A percentile compares a stretch with the other conserved stretches of the same genome.
These are phyloP conservation scores for Yamadazyma tumulicola DNA, from an alignment of 805 yeast genomes.

Conservation along the genomic window DNA sequence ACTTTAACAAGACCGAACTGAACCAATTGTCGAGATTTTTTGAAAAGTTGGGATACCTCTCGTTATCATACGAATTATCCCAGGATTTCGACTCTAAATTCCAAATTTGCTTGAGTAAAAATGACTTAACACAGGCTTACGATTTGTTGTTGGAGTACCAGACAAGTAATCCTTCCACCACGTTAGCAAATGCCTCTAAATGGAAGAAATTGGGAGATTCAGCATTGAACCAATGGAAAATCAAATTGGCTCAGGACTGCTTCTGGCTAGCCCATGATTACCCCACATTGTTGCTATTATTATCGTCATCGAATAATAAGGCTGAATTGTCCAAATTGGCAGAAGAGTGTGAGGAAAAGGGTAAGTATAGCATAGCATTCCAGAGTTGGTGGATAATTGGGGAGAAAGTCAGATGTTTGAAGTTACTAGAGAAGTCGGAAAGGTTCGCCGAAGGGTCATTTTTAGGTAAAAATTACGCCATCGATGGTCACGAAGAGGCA, in stretches of 20 bases:
- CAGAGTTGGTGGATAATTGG: constrained; percentile 88
- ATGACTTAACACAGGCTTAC: constrained; percentile 67
- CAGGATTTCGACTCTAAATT: constrained; percentile 89
- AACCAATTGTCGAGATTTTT: constrained; percentile 85
- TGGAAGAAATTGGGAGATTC: constrained; percentile 93
- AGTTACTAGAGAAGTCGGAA: constrained; percentile 62
- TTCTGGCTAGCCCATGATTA: constrained; percentile 77
- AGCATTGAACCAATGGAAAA: constrained; percentile 74
- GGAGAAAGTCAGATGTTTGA: constrained; percentile 59
- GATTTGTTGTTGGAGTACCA: constrained; percentile 37
- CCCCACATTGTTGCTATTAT: constrained; percentile 74
- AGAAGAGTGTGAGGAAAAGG: constrained; percentile 59
- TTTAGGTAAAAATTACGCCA: constrained; percentile 68
- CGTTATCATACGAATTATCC: constrained; percentile 78
- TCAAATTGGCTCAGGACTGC: constrained; percentile 75
- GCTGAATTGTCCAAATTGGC: constrained; percentile 62
- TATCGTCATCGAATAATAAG: constrained; percentile 75
- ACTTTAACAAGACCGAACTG: constrained; percentile 61
- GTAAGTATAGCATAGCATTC: constrained; percentile 87
- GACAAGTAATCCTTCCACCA: constrained; percentile 47
- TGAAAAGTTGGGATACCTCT: constrained; percentile 85
- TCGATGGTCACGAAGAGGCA: constrained; percentile 39
- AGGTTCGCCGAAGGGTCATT: constrained; percentile 83
- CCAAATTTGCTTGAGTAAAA: constrained; percentile 80
- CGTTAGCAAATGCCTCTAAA: constrained; percentile 42